These are phyloP conservation scores for Sparassis latifolia DNA, from an alignment of 1,284 basidiomycete genomes.

Conservation along the genomic window DNA sequence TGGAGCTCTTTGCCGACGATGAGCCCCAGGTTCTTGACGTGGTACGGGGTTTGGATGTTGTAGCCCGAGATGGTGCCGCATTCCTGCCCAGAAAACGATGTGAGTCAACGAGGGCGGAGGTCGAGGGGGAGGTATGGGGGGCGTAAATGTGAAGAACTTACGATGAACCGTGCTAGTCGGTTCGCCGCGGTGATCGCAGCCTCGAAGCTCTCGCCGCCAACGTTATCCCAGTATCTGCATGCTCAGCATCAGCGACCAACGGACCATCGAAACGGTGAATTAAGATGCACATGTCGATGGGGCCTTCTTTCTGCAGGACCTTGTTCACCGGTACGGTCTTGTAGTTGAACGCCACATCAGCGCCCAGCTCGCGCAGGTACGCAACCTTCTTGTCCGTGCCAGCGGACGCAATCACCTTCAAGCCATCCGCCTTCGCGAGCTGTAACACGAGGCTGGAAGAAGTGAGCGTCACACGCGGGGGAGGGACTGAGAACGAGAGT, in stretches of 20 bases:
- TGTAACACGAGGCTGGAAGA: slow-evolving; percentile 36
- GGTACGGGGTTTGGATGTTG: slow-evolving; percentile 18
- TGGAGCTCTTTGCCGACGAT: slow-evolving; percentile 47
- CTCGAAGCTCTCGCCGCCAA: slow-evolving; percentile 65
- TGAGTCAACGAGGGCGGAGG: no score
- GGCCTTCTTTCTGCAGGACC: slow-evolving; percentile 51
- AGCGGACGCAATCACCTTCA: slow-evolving; percentile 70
- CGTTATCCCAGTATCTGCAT: slow-evolving; percentile 36
- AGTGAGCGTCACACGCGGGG: no score
- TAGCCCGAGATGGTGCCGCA: slow-evolving; percentile 27
- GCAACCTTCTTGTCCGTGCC: slow-evolving; percentile 66
- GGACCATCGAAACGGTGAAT: no score
- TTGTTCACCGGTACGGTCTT: slow-evolving; percentile 47
- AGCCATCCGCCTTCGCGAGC: slow-evolving; percentile 56
- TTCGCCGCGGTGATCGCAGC: slow-evolving; percentile 46
- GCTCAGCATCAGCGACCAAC: neutral
- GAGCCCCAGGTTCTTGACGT: slow-evolving; percentile 26
- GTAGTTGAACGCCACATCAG: slow-evolving; percentile 73
- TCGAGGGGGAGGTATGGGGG: neutral
- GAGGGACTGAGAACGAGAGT: no score
- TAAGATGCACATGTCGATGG: slow-evolving; percentile 39
- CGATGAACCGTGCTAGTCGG: slow-evolving; percentile 46
- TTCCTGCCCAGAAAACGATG: slow-evolving; percentile 3
- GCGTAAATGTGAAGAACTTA: slow-evolving; percentile 22
- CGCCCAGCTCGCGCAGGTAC: slow-evolving; percentile 57